A percentile compares a stretch with the other conserved stretches of the same genome.
Conservation (phyloP, 2,329 filamentous ascomycete genomes). For the Fusarium ambrosium region DNA sequence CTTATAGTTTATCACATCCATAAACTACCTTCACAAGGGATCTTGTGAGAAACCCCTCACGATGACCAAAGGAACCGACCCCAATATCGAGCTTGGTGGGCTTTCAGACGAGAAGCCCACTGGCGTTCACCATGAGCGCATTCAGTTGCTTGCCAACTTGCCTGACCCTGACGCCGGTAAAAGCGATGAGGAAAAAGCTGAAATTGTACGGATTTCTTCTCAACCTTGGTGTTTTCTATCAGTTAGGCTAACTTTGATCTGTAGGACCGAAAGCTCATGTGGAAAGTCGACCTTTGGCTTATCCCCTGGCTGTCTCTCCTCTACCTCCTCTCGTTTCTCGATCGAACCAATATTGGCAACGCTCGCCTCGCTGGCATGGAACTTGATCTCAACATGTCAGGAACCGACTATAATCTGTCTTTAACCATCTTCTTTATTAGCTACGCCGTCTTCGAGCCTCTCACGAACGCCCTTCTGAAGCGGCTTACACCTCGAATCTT, state of each 20-base stretch:
- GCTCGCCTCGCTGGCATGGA: conserved; percentile 53
- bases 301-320: conserved; percentile 71
- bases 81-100: not conserved
- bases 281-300: conserved; percentile 69
- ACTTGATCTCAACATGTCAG: conserved; percentile 23
- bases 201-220: not conserved
- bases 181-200: not conserved
- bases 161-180: not conserved
- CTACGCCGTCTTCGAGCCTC: conserved; percentile 73
- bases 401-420: conserved; percentile 68
- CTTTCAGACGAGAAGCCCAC: not conserved
- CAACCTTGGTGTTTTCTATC: no score
- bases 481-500: conserved; percentile 72
- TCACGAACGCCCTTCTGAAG: conserved; percentile 77
- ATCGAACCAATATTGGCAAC: conserved; percentile 62
- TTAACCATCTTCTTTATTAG: conserved; percentile 78
- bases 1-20: not conserved
- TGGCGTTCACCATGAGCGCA: not conserved
- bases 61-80: not conserved
- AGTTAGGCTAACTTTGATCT: not conserved
- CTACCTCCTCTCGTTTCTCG: conserved; percentile 66
- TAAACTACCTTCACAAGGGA: not conserved
- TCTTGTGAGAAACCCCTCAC: not conserved
- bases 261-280: conserved; percentile 64
- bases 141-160: not conserved